These are phyloP conservation scores for Zizania latifolia DNA, from an alignment of 176 grass and related monocot genomes.

Conservation along the genomic window DNA sequence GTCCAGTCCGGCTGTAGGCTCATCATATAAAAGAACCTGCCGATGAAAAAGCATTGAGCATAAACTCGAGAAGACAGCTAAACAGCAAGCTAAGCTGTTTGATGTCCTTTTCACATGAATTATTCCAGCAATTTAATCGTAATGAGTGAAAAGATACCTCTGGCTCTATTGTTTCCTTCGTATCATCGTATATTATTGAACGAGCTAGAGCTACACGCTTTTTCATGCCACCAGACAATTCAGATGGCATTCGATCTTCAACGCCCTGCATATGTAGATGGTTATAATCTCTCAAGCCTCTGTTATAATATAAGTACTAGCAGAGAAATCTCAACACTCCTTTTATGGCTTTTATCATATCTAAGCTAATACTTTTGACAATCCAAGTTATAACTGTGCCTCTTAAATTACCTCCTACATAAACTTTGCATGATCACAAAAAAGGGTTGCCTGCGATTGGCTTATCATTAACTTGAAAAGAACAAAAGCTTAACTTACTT, in stretches of 20 bases:
- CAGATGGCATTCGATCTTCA: constrained; percentile 83
- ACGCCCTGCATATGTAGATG: constrained; percentile 56
- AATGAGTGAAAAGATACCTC: constrained; percentile 55
- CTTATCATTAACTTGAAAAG: not conserved
- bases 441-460: not conserved
- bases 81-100: not conserved
- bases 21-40: constrained; percentile 89
- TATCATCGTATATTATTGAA: constrained; percentile 92
- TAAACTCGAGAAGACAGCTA: not conserved
- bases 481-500: constrained; percentile 46
- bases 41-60: constrained; percentile 6
- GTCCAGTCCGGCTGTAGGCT: constrained; percentile 93
- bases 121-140: not conserved
- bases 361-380: not conserved
- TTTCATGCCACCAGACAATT: constrained; percentile 98
- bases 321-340: not conserved
- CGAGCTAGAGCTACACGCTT: constrained; percentile 97
- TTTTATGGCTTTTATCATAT: not conserved
- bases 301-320: constrained; percentile 14
- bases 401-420: not conserved
- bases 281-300: not conserved
- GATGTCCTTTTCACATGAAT: not conserved
- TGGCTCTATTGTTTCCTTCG: constrained; percentile 77
- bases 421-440: not conserved
- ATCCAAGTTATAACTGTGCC: not conserved